These are phyloP conservation scores for Plasmopara viticola DNA, from an alignment of 352 stramenopile genomes.

Conservation along the genomic window DNA sequence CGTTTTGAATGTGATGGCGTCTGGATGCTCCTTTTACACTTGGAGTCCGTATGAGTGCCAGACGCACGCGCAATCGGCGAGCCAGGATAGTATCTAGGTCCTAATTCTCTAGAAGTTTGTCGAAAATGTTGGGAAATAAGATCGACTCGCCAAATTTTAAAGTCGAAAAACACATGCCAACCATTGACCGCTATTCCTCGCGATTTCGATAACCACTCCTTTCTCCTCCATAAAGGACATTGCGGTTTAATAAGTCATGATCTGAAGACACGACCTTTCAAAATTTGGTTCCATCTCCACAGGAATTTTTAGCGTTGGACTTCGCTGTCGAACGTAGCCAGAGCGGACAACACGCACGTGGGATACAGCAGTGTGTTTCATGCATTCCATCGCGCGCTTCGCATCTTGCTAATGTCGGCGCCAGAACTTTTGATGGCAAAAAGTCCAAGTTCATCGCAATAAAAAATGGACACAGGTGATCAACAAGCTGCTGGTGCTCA, in stretches of 20 bases:
- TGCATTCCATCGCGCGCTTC: constrained; percentile 29
- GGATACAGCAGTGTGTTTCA: constrained; percentile 62
- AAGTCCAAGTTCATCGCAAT: constrained; percentile 58
- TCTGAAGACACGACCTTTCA: constrained; percentile 16
- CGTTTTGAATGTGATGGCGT: constrained; percentile 28
- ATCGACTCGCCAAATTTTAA: constrained; percentile 18
- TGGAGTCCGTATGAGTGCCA: constrained; percentile 41
- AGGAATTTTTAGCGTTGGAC: constrained; percentile 35
- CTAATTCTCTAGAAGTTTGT: constrained; percentile 14
- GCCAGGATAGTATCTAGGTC: constrained; percentile 5
- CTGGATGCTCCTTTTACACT: constrained; percentile 31
- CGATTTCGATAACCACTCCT: constrained; percentile 14
- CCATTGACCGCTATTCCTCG: constrained; percentile 19
- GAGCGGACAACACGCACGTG: constrained; percentile 43
- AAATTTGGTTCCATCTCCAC: constrained; percentile 39
- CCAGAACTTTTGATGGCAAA: constrained; percentile 67
- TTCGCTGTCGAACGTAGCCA: constrained; percentile 1
- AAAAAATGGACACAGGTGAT: constrained; percentile 56
- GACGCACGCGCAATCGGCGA: constrained; percentile 31
- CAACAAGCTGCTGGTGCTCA: constrained; percentile 30
- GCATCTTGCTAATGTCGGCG: constrained; percentile 48
- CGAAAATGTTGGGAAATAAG: constrained; percentile 23
- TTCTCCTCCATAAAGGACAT: not conserved
- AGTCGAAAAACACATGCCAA: constrained; percentile 24
- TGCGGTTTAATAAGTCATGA: constrained; percentile 13